phyloP scores from a whole-genome alignment of 2,329 filamentous ascomycete species.

The Pyrenochaeta sp. region DNA sequence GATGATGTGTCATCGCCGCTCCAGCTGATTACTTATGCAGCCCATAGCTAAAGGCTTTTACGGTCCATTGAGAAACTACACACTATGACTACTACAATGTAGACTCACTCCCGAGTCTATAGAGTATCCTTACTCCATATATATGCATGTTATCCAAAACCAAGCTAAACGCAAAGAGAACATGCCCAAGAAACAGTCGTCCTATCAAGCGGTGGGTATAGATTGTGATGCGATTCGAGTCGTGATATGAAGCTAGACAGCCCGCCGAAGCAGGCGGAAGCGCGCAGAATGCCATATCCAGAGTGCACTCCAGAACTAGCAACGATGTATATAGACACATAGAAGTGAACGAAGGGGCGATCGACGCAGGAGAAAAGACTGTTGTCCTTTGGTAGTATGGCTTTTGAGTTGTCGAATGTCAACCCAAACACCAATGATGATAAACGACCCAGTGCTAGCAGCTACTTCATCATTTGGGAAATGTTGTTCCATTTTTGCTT shows the following conservation, averaged over 20 bases:
- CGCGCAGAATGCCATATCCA: constrained; percentile 5
- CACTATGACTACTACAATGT: constrained; percentile 7
- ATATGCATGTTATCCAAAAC: constrained; percentile 20
- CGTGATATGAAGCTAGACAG: background rate
- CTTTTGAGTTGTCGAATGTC: constrained; percentile 30
- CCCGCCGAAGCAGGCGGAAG: constrained; percentile 13
- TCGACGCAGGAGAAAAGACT: constrained; percentile 31
- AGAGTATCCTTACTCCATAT: background rate
- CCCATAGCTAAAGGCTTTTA: background rate
- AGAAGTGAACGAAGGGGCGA: constrained; percentile 36
- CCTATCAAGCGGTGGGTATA: constrained; percentile 35
- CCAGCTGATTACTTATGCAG: background rate
- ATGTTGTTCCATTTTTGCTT: constrained; percentile 60
- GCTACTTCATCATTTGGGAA: constrained; percentile 55
- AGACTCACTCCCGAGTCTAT: background rate
- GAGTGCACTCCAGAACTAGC: background rate
- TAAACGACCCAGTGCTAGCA: constrained; percentile 14
- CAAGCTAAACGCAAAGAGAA: constrained; percentile 15
- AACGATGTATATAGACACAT: constrained; percentile 41
- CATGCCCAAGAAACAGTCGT: constrained; percentile 15
- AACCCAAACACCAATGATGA: constrained; percentile 30
- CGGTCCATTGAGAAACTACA: constrained; percentile 2
- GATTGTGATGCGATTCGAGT: constrained; percentile 27
- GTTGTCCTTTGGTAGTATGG: constrained; percentile 25
- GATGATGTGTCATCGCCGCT: background rate